Conservation (phyloP, 2,329 filamentous ascomycete genomes). For the Fusarium coffeatum region DNA sequence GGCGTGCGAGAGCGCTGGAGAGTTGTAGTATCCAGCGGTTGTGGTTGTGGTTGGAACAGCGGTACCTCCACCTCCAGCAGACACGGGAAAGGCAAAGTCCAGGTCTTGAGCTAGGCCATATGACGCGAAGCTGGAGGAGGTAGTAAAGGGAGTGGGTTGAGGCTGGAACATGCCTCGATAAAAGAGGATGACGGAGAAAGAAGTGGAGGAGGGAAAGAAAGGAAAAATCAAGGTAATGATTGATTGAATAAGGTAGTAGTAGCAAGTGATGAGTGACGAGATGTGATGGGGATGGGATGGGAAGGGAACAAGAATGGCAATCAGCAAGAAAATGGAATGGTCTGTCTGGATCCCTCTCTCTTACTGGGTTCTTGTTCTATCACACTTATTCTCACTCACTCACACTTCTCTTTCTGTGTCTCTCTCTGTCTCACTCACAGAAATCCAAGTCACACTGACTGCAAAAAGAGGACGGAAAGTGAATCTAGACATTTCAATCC, state of each 20-base stretch:
- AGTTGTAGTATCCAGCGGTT: slow-evolving; percentile 2
- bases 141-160: slow-evolving; percentile 61
- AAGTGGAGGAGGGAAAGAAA: slow-evolving; percentile 14
- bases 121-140: slow-evolving; percentile 55
- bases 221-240: slow-evolving; percentile 25
- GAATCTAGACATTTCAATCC: not conserved
- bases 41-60: slow-evolving; percentile 1
- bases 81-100: slow-evolving; percentile 44
- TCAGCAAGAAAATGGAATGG: not conserved
- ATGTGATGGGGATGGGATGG: slow-evolving; percentile 4
- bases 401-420: not conserved
- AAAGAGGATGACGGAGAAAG: slow-evolving; percentile 21
- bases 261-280: not conserved
- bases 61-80: slow-evolving; percentile 45
- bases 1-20: slow-evolving; percentile 2
- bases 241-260: not conserved
- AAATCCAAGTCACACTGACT: not conserved
- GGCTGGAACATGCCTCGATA: slow-evolving; percentile 65
- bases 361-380: not conserved
- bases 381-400: not conserved
- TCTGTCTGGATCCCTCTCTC: not conserved
- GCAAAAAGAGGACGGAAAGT: not conserved
- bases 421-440: not conserved
- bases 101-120: slow-evolving; percentile 55
- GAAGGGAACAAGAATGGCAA: slow-evolving; percentile 18